Evolutionary conservation across 1,284 basidiomycete species (phyloP).

Genomic region (Cyathus olla): DNA sequence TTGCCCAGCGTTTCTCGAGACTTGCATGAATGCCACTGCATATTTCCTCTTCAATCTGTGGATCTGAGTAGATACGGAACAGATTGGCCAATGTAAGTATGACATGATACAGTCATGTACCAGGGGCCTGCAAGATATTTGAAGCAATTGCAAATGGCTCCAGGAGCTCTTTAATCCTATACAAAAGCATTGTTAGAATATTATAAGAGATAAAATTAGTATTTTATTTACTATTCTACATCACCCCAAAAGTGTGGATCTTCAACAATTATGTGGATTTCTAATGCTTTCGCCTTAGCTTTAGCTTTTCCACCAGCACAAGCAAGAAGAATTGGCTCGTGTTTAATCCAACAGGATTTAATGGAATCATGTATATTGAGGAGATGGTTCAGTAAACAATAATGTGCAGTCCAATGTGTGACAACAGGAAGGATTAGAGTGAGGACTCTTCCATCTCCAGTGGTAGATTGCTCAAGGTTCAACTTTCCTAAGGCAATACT

Average conservation of each 20-base stretch:
- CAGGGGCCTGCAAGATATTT: slow-evolving; percentile 39
- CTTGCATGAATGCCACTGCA: background rate
- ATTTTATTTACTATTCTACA: slow-evolving; percentile 20
- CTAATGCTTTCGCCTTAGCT: slow-evolving; percentile 3
- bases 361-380: slow-evolving; percentile 24
- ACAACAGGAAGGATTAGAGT: slow-evolving; percentile 15
- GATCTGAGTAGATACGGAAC: slow-evolving; percentile 19
- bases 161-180: slow-evolving; percentile 16
- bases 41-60: background rate
- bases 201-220: background rate
- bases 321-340: slow-evolving; percentile 20
- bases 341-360: slow-evolving; percentile 11
- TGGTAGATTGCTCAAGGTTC: slow-evolving; percentile 12
- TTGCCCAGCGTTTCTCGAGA: slow-evolving; percentile 16
- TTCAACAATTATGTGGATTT: slow-evolving; percentile 11
- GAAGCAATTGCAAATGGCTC: slow-evolving; percentile 45
- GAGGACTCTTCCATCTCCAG: slow-evolving; percentile 7
- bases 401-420: slow-evolving; percentile 19
- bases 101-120: slow-evolving; percentile 39
- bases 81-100: slow-evolving; percentile 40
- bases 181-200: background rate
- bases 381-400: slow-evolving; percentile 12
- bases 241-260: slow-evolving; percentile 28
- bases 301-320: slow-evolving; percentile 12
- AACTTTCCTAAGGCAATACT: slow-evolving; percentile 24